A percentile compares a stretch with the other conserved stretches of the same genome.
Evolutionary conservation across 2,329 filamentous ascomycete species (phyloP).

Genomic region (Ceratocystis papillata): DNA sequence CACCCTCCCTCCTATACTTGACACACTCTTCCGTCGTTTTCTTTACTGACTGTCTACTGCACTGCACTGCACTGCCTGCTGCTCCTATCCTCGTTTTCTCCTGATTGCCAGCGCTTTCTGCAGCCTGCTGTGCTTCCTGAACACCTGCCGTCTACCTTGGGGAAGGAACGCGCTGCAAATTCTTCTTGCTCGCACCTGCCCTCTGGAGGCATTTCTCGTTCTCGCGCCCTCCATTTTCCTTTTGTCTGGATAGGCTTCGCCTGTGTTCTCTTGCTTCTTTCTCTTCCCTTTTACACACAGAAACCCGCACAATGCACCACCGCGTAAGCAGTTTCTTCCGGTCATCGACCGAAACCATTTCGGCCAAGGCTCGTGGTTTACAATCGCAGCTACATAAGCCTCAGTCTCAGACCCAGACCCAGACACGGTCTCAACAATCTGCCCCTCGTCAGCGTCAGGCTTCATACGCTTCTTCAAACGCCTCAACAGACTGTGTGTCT

Average conservation of each 20-base stretch:
- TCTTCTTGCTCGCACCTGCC: slow-evolving; percentile 12
- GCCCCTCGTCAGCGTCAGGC: slow-evolving; percentile 20
- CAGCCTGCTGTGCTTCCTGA: neutral
- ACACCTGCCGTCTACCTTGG: neutral
- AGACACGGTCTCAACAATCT: neutral
- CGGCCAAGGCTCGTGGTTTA: slow-evolving; percentile 22
- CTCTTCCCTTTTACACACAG: neutral
- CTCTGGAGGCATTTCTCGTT: neutral
- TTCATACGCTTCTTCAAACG: slow-evolving; percentile 23
- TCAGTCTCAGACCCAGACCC: slow-evolving; percentile 20
- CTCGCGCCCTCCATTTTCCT: neutral
- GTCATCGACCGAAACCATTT: slow-evolving; percentile 44
- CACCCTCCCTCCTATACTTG: neutral
- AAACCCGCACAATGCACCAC: slow-evolving; percentile 43
- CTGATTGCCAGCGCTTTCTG: neutral
- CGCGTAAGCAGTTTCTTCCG: slow-evolving; percentile 48
- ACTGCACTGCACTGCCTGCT: no score
- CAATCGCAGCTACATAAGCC: slow-evolving; percentile 20
- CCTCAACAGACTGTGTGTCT: slow-evolving; percentile 30
- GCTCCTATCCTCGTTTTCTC: neutral
- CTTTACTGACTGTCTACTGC: no score
- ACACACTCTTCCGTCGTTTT: no score
- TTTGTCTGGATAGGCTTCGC: neutral
- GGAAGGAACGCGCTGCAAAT: slow-evolving; percentile 11
- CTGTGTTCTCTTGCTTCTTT: neutral